These are phyloP conservation scores for Botrytis paeoniae DNA, from an alignment of 2,329 filamentous ascomycete genomes.

Conservation along the genomic window DNA sequence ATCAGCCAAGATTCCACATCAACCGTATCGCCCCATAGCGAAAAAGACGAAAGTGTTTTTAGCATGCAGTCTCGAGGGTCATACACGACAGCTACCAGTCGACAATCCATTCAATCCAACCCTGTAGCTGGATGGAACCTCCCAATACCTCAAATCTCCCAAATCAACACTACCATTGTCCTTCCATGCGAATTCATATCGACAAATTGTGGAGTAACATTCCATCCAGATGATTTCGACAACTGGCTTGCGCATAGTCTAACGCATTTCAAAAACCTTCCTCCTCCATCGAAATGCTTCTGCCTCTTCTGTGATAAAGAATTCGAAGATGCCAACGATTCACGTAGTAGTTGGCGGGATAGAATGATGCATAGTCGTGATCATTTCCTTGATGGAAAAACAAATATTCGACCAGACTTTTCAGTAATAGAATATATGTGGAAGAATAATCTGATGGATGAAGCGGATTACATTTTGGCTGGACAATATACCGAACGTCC, in stretches of 20 bases:
- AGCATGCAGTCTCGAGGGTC: slow-evolving; percentile 1
- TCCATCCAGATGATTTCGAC: slow-evolving; percentile 40
- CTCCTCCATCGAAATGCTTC: slow-evolving; percentile 38
- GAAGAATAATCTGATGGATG: slow-evolving; percentile 34
- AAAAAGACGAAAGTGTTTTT: slow-evolving; percentile 7
- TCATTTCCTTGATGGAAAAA: slow-evolving; percentile 40
- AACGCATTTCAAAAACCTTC: slow-evolving; percentile 39
- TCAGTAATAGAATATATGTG: slow-evolving; percentile 42
- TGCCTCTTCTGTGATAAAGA: slow-evolving; percentile 52
- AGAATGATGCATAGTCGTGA: slow-evolving; percentile 51
- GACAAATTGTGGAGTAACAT: slow-evolving; percentile 40
- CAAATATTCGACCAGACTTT: slow-evolving; percentile 41
- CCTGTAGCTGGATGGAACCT: background rate
- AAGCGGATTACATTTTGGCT: slow-evolving; percentile 23
- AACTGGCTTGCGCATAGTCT: slow-evolving; percentile 48
- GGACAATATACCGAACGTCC: slow-evolving; percentile 28
- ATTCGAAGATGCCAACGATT: slow-evolving; percentile 21
- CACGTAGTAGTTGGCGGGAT: slow-evolving; percentile 24
- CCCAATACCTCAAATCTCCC: background rate
- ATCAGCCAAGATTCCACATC: background rate
- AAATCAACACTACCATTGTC: slow-evolving; percentile 20
- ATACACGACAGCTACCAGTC: slow-evolving; percentile 7
- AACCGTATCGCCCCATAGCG: background rate
- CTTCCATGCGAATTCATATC: slow-evolving; percentile 33
- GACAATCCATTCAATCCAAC: background rate